Conservation (phyloP, 352 stramenopile species). For the Elongisporangium anandrum region DNA sequence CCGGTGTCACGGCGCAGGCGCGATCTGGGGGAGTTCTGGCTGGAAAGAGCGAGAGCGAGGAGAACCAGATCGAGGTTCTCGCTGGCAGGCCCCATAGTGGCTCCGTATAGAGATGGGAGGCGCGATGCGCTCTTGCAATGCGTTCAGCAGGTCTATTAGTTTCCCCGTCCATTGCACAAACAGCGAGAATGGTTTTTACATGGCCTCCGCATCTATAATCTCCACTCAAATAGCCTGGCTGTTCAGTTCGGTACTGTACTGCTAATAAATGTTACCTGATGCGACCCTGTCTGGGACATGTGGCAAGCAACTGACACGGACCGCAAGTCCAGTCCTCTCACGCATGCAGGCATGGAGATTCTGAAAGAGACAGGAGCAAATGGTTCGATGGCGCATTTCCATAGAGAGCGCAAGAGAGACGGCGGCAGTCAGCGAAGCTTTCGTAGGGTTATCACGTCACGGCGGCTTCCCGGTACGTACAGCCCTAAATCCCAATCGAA, state of each 20-base stretch:
- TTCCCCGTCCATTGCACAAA: neutral
- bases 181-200: neutral
- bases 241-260: neutral
- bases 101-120: neutral
- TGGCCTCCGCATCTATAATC: neutral
- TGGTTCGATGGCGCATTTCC: neutral
- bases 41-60: neutral
- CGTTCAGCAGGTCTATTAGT: neutral
- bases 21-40: neutral
- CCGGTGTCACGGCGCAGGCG: neutral
- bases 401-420: neutral
- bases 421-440: neutral
- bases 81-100: neutral
- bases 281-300: neutral
- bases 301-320: neutral
- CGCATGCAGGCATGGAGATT: neutral
- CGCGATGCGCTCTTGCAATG: neutral
- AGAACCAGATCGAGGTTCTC: neutral
- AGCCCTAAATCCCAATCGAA: neutral
- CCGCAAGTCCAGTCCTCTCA: too few relatives aligned
- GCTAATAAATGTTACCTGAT: neutral
- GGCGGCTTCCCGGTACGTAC: neutral
- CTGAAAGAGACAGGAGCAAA: neutral
- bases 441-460: neutral
- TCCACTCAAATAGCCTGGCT: neutral